Evolutionary conservation across 768 basidiomycete species (phyloP).

Genomic region (Suillus occidentalis): DNA sequence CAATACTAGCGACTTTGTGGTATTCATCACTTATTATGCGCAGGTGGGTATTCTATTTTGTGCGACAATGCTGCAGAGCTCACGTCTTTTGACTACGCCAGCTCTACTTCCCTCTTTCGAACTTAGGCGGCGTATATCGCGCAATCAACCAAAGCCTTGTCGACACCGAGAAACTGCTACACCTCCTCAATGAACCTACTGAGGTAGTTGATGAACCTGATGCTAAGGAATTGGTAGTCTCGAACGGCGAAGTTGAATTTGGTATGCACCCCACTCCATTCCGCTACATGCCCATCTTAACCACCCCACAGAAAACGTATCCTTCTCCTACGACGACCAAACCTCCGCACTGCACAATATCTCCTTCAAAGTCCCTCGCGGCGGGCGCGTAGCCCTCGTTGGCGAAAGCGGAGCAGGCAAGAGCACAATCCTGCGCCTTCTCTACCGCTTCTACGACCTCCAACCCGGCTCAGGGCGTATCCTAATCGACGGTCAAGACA

Average conservation of each 20-base stretch:
- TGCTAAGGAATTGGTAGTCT: slow-evolving; percentile 70
- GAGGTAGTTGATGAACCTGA: slow-evolving; percentile 82
- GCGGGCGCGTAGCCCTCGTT: slow-evolving; percentile 86
- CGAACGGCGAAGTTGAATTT: slow-evolving; percentile 84
- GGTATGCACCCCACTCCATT: slow-evolving; percentile 39
- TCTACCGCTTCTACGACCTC: slow-evolving; percentile 93
- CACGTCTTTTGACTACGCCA: slow-evolving; percentile 26
- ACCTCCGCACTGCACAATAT: slow-evolving; percentile 68
- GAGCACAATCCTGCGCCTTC: slow-evolving; percentile 79
- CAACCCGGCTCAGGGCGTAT: slow-evolving; percentile 78
- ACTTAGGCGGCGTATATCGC: slow-evolving; percentile 78
- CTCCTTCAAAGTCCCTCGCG: slow-evolving; percentile 86
- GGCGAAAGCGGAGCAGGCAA: slow-evolving; percentile 83
- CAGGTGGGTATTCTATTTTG: slow-evolving; percentile 48
- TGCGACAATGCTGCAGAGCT: background rate
- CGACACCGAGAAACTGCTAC: slow-evolving; percentile 82
- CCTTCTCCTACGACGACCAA: slow-evolving; percentile 80
- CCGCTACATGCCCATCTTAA: background rate
- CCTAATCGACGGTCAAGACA: slow-evolving; percentile 82
- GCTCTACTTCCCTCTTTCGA: slow-evolving; percentile 74
- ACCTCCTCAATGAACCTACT: slow-evolving; percentile 76
- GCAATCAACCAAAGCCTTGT: slow-evolving; percentile 73
- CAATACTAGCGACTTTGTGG: slow-evolving; percentile 63
- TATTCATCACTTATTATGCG: slow-evolving; percentile 80
- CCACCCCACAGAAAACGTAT: slow-evolving; percentile 65